A percentile compares a stretch with the other conserved stretches of the same genome.
Evolutionary conservation across 441 rosid species (phyloP).

Genomic region (Biscutella laevigata): DNA sequence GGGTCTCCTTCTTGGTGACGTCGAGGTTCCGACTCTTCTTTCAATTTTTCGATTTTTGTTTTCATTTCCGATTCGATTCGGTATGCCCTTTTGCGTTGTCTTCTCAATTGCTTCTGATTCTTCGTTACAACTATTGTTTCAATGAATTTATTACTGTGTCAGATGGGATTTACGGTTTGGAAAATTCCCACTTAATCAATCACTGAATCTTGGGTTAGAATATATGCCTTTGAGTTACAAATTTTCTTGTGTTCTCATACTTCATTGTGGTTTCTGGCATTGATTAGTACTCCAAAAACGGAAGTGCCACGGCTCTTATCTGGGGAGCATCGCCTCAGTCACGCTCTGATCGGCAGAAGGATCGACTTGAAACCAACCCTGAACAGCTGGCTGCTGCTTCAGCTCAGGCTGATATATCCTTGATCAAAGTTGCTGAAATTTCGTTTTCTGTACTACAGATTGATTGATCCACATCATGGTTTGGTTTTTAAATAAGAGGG

Average conservation of each 20-base stretch:
- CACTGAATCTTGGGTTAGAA: too few relatives aligned
- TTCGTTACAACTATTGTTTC: neutral
- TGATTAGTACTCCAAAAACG: slow-evolving; percentile 55
- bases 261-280: neutral
- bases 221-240: too few relatives aligned
- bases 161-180: too few relatives aligned
- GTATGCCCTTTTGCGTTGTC: too few relatives aligned
- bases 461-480: too few relatives aligned
- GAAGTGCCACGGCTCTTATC: slow-evolving; percentile 66
- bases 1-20: slow-evolving; percentile 97
- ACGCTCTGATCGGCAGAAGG: slow-evolving; percentile 88
- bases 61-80: too few relatives aligned
- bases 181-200: too few relatives aligned
- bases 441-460: neutral
- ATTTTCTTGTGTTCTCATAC: neutral
- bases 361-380: slow-evolving; percentile 92
- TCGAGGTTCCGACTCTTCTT: slow-evolving; percentile 42
- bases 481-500: neutral
- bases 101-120: too few relatives aligned
- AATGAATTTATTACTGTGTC: too few relatives aligned
- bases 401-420: slow-evolving; percentile 97
- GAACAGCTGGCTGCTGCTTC: slow-evolving; percentile 99
- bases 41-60: neutral
- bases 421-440: neutral
- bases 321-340: slow-evolving; percentile 99